Conservation (phyloP, 2,329 filamentous ascomycete genomes). For the Xylariales sp. region DNA sequence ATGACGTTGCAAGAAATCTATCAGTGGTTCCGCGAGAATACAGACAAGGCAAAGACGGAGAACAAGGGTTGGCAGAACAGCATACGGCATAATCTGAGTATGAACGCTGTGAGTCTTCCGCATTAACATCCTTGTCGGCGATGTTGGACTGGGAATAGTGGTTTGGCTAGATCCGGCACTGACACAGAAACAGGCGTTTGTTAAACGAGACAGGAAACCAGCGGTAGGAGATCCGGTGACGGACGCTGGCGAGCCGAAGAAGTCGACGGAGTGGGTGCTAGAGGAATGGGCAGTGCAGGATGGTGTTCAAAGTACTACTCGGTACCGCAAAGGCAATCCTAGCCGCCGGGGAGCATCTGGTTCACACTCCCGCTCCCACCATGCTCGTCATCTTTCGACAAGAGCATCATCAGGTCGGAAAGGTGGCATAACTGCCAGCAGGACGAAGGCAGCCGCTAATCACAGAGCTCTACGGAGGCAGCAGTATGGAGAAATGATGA, state of each 20-base stretch:
- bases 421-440: slow-evolving; percentile 21
- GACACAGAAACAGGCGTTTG: slow-evolving; percentile 27
- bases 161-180: too few relatives aligned
- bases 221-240: slow-evolving; percentile 28
- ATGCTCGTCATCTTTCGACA: slow-evolving; percentile 13
- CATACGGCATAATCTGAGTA: slow-evolving; percentile 90
- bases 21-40: slow-evolving; percentile 80
- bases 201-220: slow-evolving; percentile 41
- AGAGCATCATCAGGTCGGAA: slow-evolving; percentile 23
- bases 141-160: too few relatives aligned
- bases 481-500: slow-evolving; percentile 7
- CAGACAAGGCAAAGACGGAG: slow-evolving; percentile 63
- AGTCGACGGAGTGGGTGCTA: slow-evolving; percentile 72
- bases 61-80: slow-evolving; percentile 88
- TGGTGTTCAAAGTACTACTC: slow-evolving; percentile 81
- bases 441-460: slow-evolving; percentile 17
- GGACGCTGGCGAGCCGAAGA: slow-evolving; percentile 51
- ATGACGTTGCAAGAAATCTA: slow-evolving; percentile 87
- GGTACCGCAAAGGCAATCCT: slow-evolving; percentile 57
- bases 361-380: slow-evolving; percentile 4
- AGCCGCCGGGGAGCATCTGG: slow-evolving; percentile 17
- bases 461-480: slow-evolving; percentile 10
- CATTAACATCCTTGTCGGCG: too few relatives aligned
- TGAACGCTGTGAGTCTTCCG: slow-evolving; percentile 73
- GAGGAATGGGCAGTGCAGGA: slow-evolving; percentile 62